Evolutionary conservation across 768 basidiomycete genomes (phyloP).

Genomic region (Lactifluus rugatus): DNA sequence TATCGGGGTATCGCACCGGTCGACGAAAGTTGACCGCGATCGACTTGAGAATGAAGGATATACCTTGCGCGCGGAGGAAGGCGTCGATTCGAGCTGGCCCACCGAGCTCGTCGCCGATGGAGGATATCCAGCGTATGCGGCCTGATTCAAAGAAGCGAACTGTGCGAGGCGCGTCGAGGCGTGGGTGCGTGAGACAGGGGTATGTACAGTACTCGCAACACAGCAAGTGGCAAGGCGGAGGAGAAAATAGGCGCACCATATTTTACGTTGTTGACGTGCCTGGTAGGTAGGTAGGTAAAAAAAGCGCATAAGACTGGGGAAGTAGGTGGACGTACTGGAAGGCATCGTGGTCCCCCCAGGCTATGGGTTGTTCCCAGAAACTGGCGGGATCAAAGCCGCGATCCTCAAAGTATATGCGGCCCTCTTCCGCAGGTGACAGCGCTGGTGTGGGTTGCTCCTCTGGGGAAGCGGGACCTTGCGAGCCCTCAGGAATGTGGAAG

Average conservation of each 20-base stretch:
- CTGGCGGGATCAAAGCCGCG: slow-evolving; percentile 51
- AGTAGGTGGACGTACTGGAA: slow-evolving; percentile 49
- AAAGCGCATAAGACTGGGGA: not conserved
- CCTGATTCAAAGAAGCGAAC: slow-evolving; percentile 66
- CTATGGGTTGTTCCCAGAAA: slow-evolving; percentile 72
- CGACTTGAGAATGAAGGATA: slow-evolving; percentile 69
- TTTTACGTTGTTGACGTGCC: slow-evolving; percentile 71
- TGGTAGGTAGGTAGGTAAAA: slow-evolving; percentile 22
- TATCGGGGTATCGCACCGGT: slow-evolving; percentile 71
- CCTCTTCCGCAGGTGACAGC: slow-evolving; percentile 27
- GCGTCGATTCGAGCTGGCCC: slow-evolving; percentile 44
- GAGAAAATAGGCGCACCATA: slow-evolving; percentile 41
- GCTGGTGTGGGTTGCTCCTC: slow-evolving; percentile 30
- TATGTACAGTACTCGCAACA: not conserved
- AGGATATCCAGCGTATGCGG: slow-evolving; percentile 58
- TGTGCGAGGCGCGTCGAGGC: slow-evolving; percentile 24
- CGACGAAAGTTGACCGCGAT: slow-evolving; percentile 56
- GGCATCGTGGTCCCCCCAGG: slow-evolving; percentile 72
- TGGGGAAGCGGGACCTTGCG: slow-evolving; percentile 49
- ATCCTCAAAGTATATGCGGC: slow-evolving; percentile 33
- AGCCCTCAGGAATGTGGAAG: slow-evolving; percentile 53
- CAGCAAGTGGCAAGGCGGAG: not conserved
- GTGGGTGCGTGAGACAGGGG: not conserved
- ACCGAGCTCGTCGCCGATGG: slow-evolving; percentile 49
- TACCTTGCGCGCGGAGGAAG: slow-evolving; percentile 52